Evolutionary conservation across 495 filamentous ascomycete genomes (phyloP), one percentile per base, ranked within the genome.

Genomic region (Monascus purpureus): DNA sequence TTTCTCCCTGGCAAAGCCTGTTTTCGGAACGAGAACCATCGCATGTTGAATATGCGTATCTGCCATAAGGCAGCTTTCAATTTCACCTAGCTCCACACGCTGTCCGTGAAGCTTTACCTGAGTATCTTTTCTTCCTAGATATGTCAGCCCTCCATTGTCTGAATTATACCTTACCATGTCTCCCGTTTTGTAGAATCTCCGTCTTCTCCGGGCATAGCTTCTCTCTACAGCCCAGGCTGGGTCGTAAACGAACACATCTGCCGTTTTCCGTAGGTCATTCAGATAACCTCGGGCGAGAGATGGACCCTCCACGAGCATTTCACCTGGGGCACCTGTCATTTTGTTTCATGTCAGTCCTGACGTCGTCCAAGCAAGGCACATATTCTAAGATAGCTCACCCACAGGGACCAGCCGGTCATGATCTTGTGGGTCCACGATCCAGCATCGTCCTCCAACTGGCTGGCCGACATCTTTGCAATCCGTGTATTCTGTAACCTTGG

Each of bases 101-200:
- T 81, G 76, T 8, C 76, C 76, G 24, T 72, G 66, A 12, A 78
- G 52, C 49, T 81, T 81, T n/a, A 77, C 68, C 41, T 78, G 74
- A 1, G 68, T 68, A 37, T 81, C 76, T 33, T 72, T 72, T 17
- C 76, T 57, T 26, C 75, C 75, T 12, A 80, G 50, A 48, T 74
- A 78, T 24, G 62, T 57, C n/a, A 78, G 48, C 7, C 54, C 59
- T 7, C 70, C 68, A 35, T 55, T 45, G 4, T 72, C 70, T n/a
- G 70, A 67, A 17, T 64, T 56, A 35, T 80, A 77, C 17, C 63
- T 57, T 6, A 74, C 74, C 17, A 79, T 42, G 42, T 81, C 76
- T 3, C 76, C 75, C 1, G 75, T 79, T 49, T 75, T 77, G 47
- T 83, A 83, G 12, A 81, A 50, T 29, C 73, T 59, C 4, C 73